Evolutionary conservation across 495 filamentous ascomycete genomes (phyloP).

Genomic region (Lasiosphaeria hispida): DNA sequence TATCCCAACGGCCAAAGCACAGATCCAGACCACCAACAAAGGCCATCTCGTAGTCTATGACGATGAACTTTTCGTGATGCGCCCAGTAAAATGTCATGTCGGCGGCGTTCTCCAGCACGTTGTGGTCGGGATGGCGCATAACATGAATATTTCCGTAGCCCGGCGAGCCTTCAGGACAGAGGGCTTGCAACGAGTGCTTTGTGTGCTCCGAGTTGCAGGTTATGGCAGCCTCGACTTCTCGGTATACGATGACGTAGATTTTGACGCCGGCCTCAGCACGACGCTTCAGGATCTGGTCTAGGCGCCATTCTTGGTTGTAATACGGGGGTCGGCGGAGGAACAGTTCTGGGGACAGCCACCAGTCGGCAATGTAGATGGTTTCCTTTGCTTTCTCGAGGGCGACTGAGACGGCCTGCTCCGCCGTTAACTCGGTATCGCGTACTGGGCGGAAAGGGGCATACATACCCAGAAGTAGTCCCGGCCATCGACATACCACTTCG

Average conservation of each 20-base stretch:
- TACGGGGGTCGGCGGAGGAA: conserved; percentile 84
- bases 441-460: background rate
- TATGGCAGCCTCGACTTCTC: conserved; percentile 78
- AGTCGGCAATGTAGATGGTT: conserved; percentile 92
- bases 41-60: conserved; percentile 84
- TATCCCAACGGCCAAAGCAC: conserved; percentile 95
- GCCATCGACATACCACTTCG: conserved; percentile 98
- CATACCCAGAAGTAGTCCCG: conserved; percentile 84
- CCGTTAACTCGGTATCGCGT: no score
- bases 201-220: conserved; percentile 93
- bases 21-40: conserved; percentile 93
- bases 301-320: conserved; percentile 78
- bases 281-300: conserved; percentile 84
- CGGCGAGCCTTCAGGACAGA: conserved; percentile 76
- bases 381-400: conserved; percentile 86
- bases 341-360: conserved; percentile 94
- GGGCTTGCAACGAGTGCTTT: conserved; percentile 76
- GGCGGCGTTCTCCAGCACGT: conserved; percentile 86
- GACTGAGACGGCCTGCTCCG: conserved; percentile 65
- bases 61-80: conserved; percentile 94
- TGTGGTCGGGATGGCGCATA: conserved; percentile 94
- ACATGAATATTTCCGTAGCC: conserved; percentile 85
- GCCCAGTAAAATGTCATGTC: conserved; percentile 99
- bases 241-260: conserved; percentile 92
- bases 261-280: conserved; percentile 89